phyloP scores from a whole-genome alignment of 495 filamentous ascomycete species.

The Xylaria acuta region DNA sequence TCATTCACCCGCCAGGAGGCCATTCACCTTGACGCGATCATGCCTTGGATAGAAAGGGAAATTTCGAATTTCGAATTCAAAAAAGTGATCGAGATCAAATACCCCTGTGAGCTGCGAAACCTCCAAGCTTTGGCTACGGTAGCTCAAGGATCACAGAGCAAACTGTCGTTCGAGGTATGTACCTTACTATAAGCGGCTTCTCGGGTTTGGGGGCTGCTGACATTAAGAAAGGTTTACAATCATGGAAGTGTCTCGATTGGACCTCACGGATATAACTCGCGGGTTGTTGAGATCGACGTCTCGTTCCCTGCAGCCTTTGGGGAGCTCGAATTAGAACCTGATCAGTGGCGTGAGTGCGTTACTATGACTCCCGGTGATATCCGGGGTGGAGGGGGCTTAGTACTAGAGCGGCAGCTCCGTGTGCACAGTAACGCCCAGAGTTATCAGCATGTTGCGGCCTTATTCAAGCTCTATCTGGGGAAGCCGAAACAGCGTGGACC shows the following conservation, averaged over 20 bases:
- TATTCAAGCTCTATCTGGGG: conserved; percentile 11
- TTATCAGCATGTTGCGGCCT: conserved; percentile 16
- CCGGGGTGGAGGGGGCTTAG: background rate
- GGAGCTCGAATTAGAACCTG: conserved; percentile 9
- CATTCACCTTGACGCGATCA: conserved; percentile 25
- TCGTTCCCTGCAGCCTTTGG: conserved; percentile 8
- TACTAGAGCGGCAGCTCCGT: background rate
- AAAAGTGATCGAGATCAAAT: conserved; percentile 20
- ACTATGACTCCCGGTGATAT: conserved; percentile 3
- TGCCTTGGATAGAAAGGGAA: conserved; percentile 24
- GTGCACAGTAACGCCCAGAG: conserved; percentile 4
- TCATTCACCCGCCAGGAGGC: conserved; percentile 15
- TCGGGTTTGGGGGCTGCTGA: background rate
- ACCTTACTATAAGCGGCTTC: background rate
- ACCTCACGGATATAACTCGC: conserved; percentile 3
- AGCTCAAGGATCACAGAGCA: conserved; percentile 18
- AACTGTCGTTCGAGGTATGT: conserved; percentile 20
- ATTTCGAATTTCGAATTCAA: conserved; percentile 27
- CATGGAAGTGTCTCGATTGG: conserved; percentile 16
- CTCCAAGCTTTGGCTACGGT: conserved; percentile 9
- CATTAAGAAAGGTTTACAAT: conserved; percentile 1
- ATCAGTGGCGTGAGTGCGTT: conserved; percentile 4
- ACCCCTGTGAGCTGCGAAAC: conserved; percentile 24
- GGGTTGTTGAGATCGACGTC: conserved; percentile 10
- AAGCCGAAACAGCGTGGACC: background rate